Evolutionary conservation across 768 basidiomycete genomes (phyloP).

Genomic region (Boletus sensibilis): DNA sequence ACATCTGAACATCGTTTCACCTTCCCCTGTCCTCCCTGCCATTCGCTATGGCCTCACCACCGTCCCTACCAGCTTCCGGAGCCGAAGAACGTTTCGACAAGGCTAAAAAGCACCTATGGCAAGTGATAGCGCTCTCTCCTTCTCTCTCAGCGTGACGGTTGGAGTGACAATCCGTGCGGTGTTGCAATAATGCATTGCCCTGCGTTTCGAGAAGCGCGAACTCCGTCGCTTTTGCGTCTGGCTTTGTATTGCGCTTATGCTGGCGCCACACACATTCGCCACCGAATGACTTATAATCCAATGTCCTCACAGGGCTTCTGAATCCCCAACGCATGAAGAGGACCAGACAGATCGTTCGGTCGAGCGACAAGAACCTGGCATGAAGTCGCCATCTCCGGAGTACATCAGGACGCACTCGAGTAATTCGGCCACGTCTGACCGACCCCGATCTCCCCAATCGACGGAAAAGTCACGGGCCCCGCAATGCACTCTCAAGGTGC

Average conservation of each 20-base stretch:
- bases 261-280: slow-evolving; percentile 33
- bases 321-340: slow-evolving; percentile 28
- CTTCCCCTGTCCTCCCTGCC: slow-evolving; percentile 21
- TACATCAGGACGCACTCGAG: slow-evolving; percentile 21
- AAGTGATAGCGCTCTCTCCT: slow-evolving; percentile 19
- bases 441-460: slow-evolving; percentile 18
- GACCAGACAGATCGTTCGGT: slow-evolving; percentile 11
- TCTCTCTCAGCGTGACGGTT: slow-evolving; percentile 5
- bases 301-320: slow-evolving; percentile 29
- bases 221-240: slow-evolving; percentile 12
- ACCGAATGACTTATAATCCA: slow-evolving; percentile 22
- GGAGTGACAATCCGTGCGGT: slow-evolving; percentile 11
- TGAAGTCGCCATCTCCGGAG: slow-evolving; percentile 25
- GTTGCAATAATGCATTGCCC: slow-evolving; percentile 12
- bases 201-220: slow-evolving; percentile 12
- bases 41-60: slow-evolving; percentile 26
- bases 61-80: slow-evolving; percentile 17
- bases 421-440: slow-evolving; percentile 17
- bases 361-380: slow-evolving; percentile 13
- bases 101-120: slow-evolving; percentile 37
- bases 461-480: slow-evolving; percentile 21
- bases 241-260: slow-evolving; percentile 21
- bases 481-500: slow-evolving; percentile 23
- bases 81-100: slow-evolving; percentile 36
- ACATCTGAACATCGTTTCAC: slow-evolving; percentile 26